phyloP scores from a whole-genome alignment of 176 grass and related monocot species.

The Thalia dealbata region DNA sequence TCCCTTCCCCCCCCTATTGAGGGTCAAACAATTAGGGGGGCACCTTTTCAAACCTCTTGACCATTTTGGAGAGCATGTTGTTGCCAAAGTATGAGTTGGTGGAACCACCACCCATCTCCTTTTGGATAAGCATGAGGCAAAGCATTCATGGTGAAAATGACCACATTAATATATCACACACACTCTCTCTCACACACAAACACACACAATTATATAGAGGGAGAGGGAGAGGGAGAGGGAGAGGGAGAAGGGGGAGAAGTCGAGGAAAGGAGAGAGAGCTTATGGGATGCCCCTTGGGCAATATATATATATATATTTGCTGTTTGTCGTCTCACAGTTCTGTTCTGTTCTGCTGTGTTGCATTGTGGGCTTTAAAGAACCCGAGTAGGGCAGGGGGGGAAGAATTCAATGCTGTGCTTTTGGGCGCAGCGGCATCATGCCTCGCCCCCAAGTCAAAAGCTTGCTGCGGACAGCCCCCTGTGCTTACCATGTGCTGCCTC shows the following conservation, averaged over 20 bases:
- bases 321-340: too few relatives aligned
- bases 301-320: too few relatives aligned
- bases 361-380: too few relatives aligned
- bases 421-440: neutral
- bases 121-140: slow-evolving; percentile 1
- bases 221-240: too few relatives aligned
- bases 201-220: too few relatives aligned
- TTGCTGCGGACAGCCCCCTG: neutral
- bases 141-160: neutral
- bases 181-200: too few relatives aligned
- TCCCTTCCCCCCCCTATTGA: too few relatives aligned
- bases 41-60: neutral
- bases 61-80: neutral
- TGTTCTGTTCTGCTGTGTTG: too few relatives aligned
- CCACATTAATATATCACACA: too few relatives aligned
- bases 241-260: too few relatives aligned
- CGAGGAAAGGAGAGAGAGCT: too few relatives aligned
- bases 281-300: too few relatives aligned
- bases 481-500: neutral
- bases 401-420: neutral
- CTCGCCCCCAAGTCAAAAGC: neutral
- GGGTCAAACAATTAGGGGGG: neutral
- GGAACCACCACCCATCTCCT: neutral
- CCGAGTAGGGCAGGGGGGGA: neutral
- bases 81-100: neutral